phyloP scores from a whole-genome alignment of 768 basidiomycete genomes.

The Flagelloscypha sp. region DNA sequence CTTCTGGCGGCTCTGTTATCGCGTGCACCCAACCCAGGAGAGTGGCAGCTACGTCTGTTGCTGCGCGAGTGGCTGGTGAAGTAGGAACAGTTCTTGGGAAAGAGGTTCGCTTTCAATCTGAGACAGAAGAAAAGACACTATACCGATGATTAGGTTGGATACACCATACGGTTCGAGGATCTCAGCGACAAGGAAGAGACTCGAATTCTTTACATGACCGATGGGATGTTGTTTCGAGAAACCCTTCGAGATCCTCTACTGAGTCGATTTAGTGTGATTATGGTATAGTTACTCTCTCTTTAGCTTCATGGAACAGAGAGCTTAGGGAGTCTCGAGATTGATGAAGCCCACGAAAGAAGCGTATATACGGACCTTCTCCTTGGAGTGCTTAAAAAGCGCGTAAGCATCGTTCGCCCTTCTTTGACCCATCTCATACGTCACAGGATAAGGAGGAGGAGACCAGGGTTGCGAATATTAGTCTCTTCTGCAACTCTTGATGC shows the following conservation, averaged over 20 bases:
- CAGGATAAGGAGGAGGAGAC: conserved; percentile 88
- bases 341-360: conserved; percentile 95
- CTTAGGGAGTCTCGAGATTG: conserved; percentile 49
- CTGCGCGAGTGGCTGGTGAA: conserved; percentile 85
- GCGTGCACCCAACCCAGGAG: conserved; percentile 91
- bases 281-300: conserved; percentile 46
- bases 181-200: conserved; percentile 79
- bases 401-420: neutral
- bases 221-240: conserved; percentile 97
- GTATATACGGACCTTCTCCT: conserved; percentile 92
- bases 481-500: conserved; percentile 98
- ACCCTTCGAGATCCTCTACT: conserved; percentile 86
- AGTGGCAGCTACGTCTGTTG: conserved; percentile 93
- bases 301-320: conserved; percentile 1
- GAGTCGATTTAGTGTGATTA: conserved; percentile 89
- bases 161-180: conserved; percentile 95
- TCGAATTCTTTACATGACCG: conserved; percentile 91
- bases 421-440: neutral
- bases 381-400: conserved; percentile 88
- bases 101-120: conserved; percentile 44
- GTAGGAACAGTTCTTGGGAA: conserved; percentile 84
- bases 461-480: conserved; percentile 82
- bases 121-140: conserved; percentile 1
- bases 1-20: conserved; percentile 70
- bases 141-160: conserved; percentile 70